Base-by-base conservation (phyloP, 345 rosid species). In the Noccaea bulbosa region DNA sequence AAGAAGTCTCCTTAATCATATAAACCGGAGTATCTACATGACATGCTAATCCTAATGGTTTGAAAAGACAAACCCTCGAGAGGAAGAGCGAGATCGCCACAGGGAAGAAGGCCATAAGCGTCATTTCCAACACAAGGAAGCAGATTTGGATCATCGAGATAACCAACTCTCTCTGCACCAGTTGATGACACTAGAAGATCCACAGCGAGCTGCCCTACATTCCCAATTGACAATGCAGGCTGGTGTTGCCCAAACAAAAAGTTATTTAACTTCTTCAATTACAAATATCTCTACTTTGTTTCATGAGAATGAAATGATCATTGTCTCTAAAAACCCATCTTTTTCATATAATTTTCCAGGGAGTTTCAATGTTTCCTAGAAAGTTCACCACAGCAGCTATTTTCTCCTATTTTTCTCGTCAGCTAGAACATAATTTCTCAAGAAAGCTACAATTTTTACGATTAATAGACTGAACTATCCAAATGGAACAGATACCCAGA, bases 101-200 rank as follows among this genome's bases (percentile, higher is more conserved):
- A 70, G 20, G 97, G 90, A 80, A 67, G 43, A 4, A 90, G 89
- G 0, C 88, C 83, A 66, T 86, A 89, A 49, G 99, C 89, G 24
- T 88, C 96, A 60, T 91, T 91, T 5, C 99, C 99, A 59, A 89
- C 85, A 57, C 95, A 94, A 7, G 99, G 98, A 60, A 94, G 92
- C 65, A 88, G 77, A 75, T 74, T 68, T 1, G 81, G 88, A 66
- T 89, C 95, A 57, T 94, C 96, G 27, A 94, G 80, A 79, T 83
- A 89, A 38, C 96, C 93, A 50, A 88, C 62, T 72, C 86, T 83
- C 74, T 86, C 88, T 0, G 92, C 99, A 51, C 63, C 76, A 15
- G 70, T 82, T 1, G 95, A 84, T 8, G 97, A 86, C n/a, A 94
- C 86, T 70, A 94, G 65, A 41, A 91, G 80, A 85, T 94, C 99